Evolutionary conservation across 106 monocot species (phyloP).

Genomic region (Cymbidium sinense): DNA sequence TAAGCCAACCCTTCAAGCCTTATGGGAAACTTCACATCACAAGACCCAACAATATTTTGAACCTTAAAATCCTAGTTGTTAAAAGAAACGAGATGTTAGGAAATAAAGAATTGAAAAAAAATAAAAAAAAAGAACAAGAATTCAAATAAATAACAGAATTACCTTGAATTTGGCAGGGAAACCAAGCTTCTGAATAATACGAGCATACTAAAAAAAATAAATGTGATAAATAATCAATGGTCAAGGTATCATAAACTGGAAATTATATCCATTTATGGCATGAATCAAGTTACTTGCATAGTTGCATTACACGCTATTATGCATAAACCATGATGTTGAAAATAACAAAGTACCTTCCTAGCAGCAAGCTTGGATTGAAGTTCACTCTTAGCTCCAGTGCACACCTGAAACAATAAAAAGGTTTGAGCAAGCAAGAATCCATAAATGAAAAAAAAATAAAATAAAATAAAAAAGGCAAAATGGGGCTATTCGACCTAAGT

Average conservation of each 20-base stretch:
- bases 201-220: constrained; percentile 52
- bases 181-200: constrained; percentile 78
- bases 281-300: background rate
- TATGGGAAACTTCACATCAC: constrained; percentile 86
- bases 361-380: constrained; percentile 66
- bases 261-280: no score
- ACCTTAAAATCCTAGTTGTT: constrained; percentile 79
- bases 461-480: no score
- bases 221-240: background rate
- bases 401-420: constrained; percentile 35
- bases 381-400: constrained; percentile 78
- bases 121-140: background rate
- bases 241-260: no score
- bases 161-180: constrained; percentile 72
- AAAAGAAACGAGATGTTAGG: constrained; percentile 10
- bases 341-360: constrained; percentile 42
- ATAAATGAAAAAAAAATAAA: background rate
- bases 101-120: background rate
- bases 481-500: no score
- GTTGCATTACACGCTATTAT: background rate
- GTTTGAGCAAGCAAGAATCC: background rate
- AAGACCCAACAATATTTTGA: constrained; percentile 92
- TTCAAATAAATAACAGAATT: background rate
- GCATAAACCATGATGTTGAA: background rate
- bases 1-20: constrained; percentile 65